Conservation (phyloP, 495 filamentous ascomycete species). For the Aspergillus kassunensis region DNA sequence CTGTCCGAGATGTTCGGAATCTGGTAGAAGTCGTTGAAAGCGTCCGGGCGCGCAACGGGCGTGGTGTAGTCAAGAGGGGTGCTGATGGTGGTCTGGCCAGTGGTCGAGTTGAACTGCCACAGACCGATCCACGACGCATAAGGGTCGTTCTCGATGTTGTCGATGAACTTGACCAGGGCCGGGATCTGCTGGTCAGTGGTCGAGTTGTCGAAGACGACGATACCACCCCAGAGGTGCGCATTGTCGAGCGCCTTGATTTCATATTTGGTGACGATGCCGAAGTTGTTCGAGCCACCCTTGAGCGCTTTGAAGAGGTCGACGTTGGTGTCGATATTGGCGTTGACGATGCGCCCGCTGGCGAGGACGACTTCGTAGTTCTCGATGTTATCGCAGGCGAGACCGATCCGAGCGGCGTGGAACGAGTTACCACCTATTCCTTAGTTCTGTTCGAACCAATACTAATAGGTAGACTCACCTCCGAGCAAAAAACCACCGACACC, state of each 20-base stretch:
- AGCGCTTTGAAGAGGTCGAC: slow-evolving; percentile 51
- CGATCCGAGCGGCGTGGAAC: slow-evolving; percentile 37
- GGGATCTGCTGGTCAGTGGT: slow-evolving; percentile 14
- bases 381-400: slow-evolving; percentile 46
- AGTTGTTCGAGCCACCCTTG: slow-evolving; percentile 52
- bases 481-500: slow-evolving; percentile 41
- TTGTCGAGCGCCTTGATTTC: slow-evolving; percentile 34
- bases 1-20: slow-evolving; percentile 14
- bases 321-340: slow-evolving; percentile 39
- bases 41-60: slow-evolving; percentile 12
- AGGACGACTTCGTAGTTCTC: slow-evolving; percentile 51
- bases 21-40: slow-evolving; percentile 14
- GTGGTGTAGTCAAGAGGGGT: slow-evolving; percentile 19
- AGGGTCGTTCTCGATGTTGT: slow-evolving; percentile 18
- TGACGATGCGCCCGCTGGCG: slow-evolving; percentile 42
- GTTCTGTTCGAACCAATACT: not conserved
- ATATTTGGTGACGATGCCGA: slow-evolving; percentile 51
- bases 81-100: slow-evolving; percentile 12
- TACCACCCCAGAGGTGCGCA: slow-evolving; percentile 38
- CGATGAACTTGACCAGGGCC: slow-evolving; percentile 15
- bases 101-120: slow-evolving; percentile 18
- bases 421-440: slow-evolving; percentile 32
- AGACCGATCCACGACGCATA: slow-evolving; percentile 19
- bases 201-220: slow-evolving; percentile 16
- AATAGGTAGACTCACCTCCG: slow-evolving; percentile 22